Base-by-base conservation (phyloP, 805 yeast genomes). In the Myxozyma neglecta region DNA sequence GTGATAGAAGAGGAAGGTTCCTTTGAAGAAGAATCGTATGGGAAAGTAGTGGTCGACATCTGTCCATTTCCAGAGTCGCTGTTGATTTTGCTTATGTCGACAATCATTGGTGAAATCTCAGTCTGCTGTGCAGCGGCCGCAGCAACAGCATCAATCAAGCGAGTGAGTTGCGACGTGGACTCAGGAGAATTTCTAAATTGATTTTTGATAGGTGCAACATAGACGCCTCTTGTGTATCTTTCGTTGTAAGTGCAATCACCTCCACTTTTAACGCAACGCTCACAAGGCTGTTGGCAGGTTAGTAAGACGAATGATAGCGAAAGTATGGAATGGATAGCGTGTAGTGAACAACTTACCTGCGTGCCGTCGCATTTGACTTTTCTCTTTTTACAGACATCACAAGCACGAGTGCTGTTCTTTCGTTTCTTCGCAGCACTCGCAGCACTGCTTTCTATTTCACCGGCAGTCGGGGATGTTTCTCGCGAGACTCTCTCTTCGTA, bases 371-470 rank as follows among this genome's bases (percentile, higher is more conserved):
- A 53, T n/a, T 39, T 20, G 1, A 60, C 35, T 34, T 59, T 53
- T n/a, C 50, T 32, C 57, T 24, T 46, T 46, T 43, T 42, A 24
- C 57, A 61, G 8, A 35, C 43, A 53, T 61, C 65, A 54, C 65
- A 61, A 4, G 65, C 65, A 13, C 65, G 56, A 11, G 65, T 61
- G 51, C 56, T 61, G 52, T 61, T 61, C 16, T 59, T 56, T 40
- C 64, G 32, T 11, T 20, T 45, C 6, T 45, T 45, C 32, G 46
- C 46, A 10, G 46, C 16, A 3, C 14, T 16, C 24, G 20, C n/a
- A 10, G 18, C 46, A 42, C 18, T 42, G 46, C 10, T 16, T 13
- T 42, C 46, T 13, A 8, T n/a, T 14, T 16, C 46, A 35, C 34
- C 35, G 14, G 35, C 49, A 45, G 4, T 20, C 6, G 34, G 49